Conservation (phyloP, 805 yeast species). For the Spathaspora gorwiae region DNA sequence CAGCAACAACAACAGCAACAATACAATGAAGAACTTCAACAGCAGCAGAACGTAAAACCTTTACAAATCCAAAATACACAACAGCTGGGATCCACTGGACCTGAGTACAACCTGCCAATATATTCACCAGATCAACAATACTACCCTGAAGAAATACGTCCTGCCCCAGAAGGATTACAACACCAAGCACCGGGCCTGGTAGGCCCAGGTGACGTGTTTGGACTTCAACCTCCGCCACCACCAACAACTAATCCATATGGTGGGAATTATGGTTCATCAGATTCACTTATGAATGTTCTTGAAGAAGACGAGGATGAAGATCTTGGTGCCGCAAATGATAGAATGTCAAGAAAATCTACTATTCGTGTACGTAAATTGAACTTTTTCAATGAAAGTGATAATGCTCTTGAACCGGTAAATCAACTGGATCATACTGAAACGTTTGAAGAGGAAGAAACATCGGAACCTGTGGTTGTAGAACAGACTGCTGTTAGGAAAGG, state of each 20-base stretch:
- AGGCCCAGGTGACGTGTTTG: too few species aligned
- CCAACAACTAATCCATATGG: not conserved
- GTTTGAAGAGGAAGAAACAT: not conserved
- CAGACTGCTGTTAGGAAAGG: not conserved
- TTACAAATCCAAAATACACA: too few species aligned
- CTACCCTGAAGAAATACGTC: too few species aligned
- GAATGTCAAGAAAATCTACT: conserved; percentile 34
- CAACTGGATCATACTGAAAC: not conserved
- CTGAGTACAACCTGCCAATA: too few species aligned
- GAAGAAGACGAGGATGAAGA: conserved; percentile 28
- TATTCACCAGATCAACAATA: too few species aligned
- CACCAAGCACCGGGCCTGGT: too few species aligned
- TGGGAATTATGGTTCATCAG: conserved; percentile 17
- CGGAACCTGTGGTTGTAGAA: not conserved
- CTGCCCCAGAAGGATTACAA: too few species aligned
- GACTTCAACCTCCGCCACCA: not conserved
- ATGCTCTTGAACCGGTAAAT: not conserved
- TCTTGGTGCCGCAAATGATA: conserved; percentile 9
- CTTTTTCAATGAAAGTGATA: conserved; percentile 22
- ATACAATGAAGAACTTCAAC: too few species aligned
- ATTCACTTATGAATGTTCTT: conserved; percentile 29
- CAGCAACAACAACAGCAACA: not conserved
- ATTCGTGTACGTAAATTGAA: conserved; percentile 37
- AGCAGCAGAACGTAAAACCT: too few species aligned
- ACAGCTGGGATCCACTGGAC: too few species aligned